Conservation (phyloP, 257 asterid species). For the Solanum dulcamara region DNA sequence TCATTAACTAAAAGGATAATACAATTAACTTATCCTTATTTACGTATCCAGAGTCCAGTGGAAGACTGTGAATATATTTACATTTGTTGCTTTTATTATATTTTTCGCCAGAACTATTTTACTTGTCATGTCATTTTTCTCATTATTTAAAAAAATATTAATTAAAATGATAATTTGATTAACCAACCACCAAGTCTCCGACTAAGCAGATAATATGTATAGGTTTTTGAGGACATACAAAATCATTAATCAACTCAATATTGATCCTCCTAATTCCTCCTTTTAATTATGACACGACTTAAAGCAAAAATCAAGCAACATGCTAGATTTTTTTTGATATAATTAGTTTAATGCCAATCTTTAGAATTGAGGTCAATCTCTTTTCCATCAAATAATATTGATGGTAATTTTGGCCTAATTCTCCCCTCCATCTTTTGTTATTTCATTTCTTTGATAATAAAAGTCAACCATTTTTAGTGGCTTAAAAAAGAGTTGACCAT, state of each 20-base stretch:
- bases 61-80: neutral
- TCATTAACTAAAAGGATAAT: neutral
- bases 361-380: neutral
- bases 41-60: neutral
- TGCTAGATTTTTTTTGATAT: neutral
- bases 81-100: neutral
- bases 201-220: neutral
- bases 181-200: neutral
- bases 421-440: neutral
- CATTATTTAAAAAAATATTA: neutral
- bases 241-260: neutral
- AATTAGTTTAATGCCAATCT: neutral
- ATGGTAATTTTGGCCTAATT: neutral
- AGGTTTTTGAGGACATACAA: neutral
- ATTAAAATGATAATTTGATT: neutral
- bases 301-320: neutral
- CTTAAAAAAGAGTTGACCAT: neutral
- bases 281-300: neutral
- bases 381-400: neutral
- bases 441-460: neutral
- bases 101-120: neutral
- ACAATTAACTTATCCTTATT: neutral
- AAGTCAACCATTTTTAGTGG: neutral
- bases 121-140: neutral
- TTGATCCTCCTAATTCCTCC: neutral